These are phyloP conservation scores for Neopestalotiopsis sp. DNA, from an alignment of 2,329 filamentous ascomycete species.

Conservation along the genomic window DNA sequence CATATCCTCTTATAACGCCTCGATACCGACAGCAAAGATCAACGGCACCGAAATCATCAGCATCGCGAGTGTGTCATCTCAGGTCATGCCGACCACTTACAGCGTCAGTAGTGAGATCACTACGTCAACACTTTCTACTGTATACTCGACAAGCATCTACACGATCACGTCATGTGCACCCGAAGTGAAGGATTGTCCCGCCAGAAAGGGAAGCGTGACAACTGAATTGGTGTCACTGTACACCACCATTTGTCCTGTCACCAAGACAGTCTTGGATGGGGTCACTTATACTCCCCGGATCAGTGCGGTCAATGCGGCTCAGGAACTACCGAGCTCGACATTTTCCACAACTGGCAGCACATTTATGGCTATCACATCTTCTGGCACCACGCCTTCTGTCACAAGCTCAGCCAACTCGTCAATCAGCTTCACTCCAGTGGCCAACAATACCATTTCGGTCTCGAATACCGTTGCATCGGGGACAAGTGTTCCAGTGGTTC, in stretches of 20 bases:
- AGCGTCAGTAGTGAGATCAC: conserved; percentile 35
- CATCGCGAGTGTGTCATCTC: conserved; percentile 13
- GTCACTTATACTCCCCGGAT: conserved; percentile 15
- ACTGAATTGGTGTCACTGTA: conserved; percentile 37
- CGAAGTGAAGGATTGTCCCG: conserved; percentile 33
- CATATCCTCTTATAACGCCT: conserved; percentile 23
- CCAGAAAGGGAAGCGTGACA: conserved; percentile 32
- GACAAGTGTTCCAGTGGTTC: neutral
- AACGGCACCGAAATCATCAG: conserved; percentile 3
- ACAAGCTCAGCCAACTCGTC: neutral
- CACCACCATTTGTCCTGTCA: conserved; percentile 36
- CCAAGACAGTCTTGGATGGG: conserved; percentile 21
- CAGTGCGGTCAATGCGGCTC: conserved; percentile 3
- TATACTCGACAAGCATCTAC: conserved; percentile 37
- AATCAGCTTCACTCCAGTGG: neutral
- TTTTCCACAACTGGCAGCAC: conserved; percentile 23
- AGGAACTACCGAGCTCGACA: conserved; percentile 20
- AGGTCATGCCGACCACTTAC: conserved; percentile 34
- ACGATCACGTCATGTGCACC: conserved; percentile 35
- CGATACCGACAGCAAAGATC: conserved; percentile 6
- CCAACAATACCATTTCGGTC: neutral
- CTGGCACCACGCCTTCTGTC: neutral
- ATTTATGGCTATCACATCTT: neutral
- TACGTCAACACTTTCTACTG: conserved; percentile 34
- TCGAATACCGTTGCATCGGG: neutral